Evolutionary conservation across 495 filamentous ascomycete genomes (phyloP), one percentile per base, ranked within the genome.

Genomic region (Penicillium desertorum): DNA sequence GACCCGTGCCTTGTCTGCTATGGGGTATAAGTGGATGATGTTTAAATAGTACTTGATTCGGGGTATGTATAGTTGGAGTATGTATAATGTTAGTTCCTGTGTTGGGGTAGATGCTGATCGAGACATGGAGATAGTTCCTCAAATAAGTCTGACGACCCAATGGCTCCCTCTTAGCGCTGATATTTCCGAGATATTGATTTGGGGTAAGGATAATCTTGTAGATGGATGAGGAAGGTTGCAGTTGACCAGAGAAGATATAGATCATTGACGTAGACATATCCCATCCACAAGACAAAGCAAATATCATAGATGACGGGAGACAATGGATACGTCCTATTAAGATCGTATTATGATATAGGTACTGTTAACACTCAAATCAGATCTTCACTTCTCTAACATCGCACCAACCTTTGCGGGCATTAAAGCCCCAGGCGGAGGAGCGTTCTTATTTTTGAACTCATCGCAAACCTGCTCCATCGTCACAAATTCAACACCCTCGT

Each of bases 401-500:
- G 54, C 57, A 7, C 65, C 63, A 16, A 52, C 56, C 23, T 62
- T 60, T 7, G 65, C 60, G 1, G 67, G 65, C 67, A 70, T 68
- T 29, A 68, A 29, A 4, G 67, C 67, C 7, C 67, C 67, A 12
- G 58, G 48, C 14, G 65, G 62, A 41, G 56, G 53, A 9, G 65
- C 14, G 39, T 68, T 69, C 62, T 61, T 66, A 19, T 51, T 61
- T 71, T 83, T 85, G 68, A 87, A 87, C 34, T 87, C 82, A 56
- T 85, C 83, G 20, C 77, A 81, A 54, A 88, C 81, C 61, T 86
- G 76, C 55, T 81, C 86, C 74, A 89, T 85, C 0, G 84, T 87
- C 58, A 87, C 80, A 80, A 86, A 90, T 60, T 90, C 84, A 1
- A 89, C 84, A 0, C 87, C 86, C 34, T 88, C 86, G 56, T 89